Conservation (phyloP, 208 protist species). For the Zelonia costaricensis region DNA sequence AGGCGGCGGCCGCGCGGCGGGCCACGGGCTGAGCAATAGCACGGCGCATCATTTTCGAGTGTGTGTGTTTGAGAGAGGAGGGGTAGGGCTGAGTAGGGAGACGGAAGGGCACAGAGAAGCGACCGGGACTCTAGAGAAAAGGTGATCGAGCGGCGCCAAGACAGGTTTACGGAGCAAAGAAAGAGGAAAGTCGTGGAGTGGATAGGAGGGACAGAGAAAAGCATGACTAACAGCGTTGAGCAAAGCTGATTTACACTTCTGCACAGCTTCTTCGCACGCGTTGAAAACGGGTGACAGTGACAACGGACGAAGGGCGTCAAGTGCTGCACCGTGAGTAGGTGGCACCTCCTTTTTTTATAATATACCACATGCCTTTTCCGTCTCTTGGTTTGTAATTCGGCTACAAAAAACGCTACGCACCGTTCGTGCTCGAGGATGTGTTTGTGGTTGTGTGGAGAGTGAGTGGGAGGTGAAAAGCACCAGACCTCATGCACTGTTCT, state of each 20-base stretch:
- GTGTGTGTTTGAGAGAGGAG: not conserved
- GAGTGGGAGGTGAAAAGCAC: not conserved
- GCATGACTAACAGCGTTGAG: no score
- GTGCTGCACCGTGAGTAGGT: not conserved
- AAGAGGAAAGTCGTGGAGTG: slow-evolving; percentile 2
- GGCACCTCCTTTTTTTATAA: not conserved
- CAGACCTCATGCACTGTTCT: slow-evolving; percentile 7
- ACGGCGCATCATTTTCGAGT: slow-evolving; percentile 84
- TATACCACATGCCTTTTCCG: not conserved
- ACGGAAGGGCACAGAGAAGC: not conserved
- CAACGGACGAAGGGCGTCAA: not conserved
- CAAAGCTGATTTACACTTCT: no score
- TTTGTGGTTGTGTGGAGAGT: not conserved
- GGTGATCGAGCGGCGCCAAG: no score
- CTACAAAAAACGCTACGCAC: not conserved
- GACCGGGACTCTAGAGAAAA: slow-evolving; percentile 11
- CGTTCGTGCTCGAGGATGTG: not conserved
- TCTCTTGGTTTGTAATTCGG: not conserved
- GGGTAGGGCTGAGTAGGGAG: not conserved
- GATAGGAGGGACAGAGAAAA: not conserved
- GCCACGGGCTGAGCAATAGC: slow-evolving; percentile 58
- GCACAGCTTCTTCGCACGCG: no score
- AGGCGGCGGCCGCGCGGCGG: slow-evolving; percentile 45
- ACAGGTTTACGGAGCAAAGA: not conserved
- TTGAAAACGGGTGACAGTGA: no score